phyloP scores from a whole-genome alignment of 331 rosid species.

The Saraca asoca region DNA sequence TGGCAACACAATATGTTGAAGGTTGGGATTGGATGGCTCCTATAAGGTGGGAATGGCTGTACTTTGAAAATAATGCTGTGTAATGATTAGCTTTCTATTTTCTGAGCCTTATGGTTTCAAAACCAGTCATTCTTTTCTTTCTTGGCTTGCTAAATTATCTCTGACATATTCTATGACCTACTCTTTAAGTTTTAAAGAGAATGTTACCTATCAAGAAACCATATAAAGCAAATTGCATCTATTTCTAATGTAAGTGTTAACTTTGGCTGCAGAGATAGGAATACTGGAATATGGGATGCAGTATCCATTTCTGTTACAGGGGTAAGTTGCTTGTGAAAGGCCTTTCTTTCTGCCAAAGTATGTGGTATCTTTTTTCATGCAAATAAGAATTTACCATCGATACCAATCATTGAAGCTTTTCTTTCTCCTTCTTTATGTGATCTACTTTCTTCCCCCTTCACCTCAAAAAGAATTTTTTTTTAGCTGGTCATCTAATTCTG shows the following conservation, averaged over 20 bases:
- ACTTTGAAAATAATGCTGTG: slow-evolving; percentile 15
- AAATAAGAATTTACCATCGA: no score
- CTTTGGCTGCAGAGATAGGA: slow-evolving; percentile 76
- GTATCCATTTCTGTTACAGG: slow-evolving; percentile 77
- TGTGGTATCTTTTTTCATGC: slow-evolving; percentile 11
- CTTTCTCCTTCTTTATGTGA: no score
- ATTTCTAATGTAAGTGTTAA: slow-evolving; percentile 31
- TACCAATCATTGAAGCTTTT: no score
- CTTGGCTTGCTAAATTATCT: no score
- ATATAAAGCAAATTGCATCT: no score
- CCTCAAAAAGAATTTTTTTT: no score
- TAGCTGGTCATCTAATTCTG: no score
- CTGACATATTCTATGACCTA: no score
- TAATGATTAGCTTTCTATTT: slow-evolving; percentile 17
- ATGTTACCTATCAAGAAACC: slow-evolving; percentile 10
- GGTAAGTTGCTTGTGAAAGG: slow-evolving; percentile 59
- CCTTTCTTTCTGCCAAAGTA: slow-evolving; percentile 24
- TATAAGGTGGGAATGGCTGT: slow-evolving; percentile 65
- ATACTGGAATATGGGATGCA: slow-evolving; percentile 99
- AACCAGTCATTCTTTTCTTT: no score
- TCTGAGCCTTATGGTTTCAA: background rate
- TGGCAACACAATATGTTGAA: slow-evolving; percentile 85
- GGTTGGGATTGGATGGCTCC: slow-evolving; percentile 99
- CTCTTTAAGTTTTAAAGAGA: slow-evolving; percentile 25
- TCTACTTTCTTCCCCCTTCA: no score